Conservation (phyloP, 768 basidiomycete species). For the Cystobasidium tubakii region DNA sequence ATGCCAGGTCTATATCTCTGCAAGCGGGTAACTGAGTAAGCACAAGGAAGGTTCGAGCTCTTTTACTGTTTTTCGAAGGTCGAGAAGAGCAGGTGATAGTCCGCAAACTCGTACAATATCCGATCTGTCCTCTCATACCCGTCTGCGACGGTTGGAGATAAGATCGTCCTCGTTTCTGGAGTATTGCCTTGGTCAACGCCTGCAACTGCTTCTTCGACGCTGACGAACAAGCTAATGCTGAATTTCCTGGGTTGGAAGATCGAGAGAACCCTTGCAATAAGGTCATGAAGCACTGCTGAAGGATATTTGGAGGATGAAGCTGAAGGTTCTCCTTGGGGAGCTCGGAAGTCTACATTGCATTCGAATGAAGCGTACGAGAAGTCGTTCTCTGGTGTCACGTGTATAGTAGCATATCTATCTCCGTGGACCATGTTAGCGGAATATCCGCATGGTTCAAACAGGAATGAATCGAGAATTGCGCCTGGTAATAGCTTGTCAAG, state of each 20-base stretch:
- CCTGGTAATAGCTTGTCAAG: constrained; percentile 75
- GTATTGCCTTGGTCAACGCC: constrained; percentile 49
- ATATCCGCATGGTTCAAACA: constrained; percentile 92
- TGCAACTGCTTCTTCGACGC: constrained; percentile 46
- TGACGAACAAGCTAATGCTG: constrained; percentile 84
- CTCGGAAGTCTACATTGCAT: constrained; percentile 72
- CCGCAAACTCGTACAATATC: constrained; percentile 93
- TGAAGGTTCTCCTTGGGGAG: constrained; percentile 34
- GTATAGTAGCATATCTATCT: constrained; percentile 96
- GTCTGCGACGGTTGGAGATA: constrained; percentile 50
- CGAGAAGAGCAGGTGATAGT: constrained; percentile 47
- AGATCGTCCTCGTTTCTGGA: constrained; percentile 41
- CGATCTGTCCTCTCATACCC: constrained; percentile 82
- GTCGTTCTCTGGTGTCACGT: constrained; percentile 94
- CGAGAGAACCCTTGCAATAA: constrained; percentile 78
- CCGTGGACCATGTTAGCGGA: constrained; percentile 73
- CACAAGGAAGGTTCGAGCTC: no score
- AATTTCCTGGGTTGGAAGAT: constrained; percentile 88
- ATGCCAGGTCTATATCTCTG: no score
- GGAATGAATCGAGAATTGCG: constrained; percentile 78
- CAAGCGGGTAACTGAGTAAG: no score
- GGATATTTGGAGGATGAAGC: constrained; percentile 55
- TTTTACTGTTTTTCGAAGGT: constrained; percentile 34
- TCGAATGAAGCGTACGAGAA: constrained; percentile 99
- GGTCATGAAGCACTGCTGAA: constrained; percentile 55